Conservation (phyloP, 257 asterid genomes). For the Thymus quinquecostatus region DNA sequence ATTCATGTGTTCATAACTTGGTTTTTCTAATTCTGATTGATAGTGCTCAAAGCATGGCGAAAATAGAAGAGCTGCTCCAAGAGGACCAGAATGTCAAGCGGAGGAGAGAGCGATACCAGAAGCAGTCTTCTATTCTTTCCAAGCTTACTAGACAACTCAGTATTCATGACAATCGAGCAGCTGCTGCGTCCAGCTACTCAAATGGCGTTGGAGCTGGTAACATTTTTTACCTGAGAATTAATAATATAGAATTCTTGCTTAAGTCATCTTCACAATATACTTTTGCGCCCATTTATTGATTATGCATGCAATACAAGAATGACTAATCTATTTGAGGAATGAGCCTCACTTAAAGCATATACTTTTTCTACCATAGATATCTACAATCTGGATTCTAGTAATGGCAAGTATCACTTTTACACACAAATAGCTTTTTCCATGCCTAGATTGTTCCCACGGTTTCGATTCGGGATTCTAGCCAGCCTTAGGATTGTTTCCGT, state of each 20-base stretch:
- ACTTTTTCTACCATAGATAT: background rate
- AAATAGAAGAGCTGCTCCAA: constrained; percentile 86
- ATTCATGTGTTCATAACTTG: constrained; percentile 10
- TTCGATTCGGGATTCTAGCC: too few relatives aligned
- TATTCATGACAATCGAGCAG: constrained; percentile 82
- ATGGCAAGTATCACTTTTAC: background rate
- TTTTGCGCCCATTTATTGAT: background rate
- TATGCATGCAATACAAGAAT: background rate
- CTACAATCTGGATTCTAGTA: background rate
- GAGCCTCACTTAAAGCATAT: background rate
- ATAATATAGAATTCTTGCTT: background rate
- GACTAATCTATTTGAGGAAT: background rate
- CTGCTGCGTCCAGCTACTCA: constrained; percentile 70
- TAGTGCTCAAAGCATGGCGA: constrained; percentile 76
- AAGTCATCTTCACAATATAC: background rate
- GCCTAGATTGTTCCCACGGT: too few relatives aligned
- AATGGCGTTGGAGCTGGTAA: constrained; percentile 71
- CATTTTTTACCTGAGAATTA: background rate
- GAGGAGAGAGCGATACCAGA: constrained; percentile 74
- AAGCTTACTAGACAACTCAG: constrained; percentile 80
- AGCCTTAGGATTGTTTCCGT: too few relatives aligned
- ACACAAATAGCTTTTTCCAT: too few relatives aligned
- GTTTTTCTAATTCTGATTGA: constrained; percentile 20
- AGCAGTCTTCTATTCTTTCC: constrained; percentile 82
- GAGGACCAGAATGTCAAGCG: constrained; percentile 86